Evolutionary conservation across 352 stramenopile species (phyloP).

Genomic region (Thraustotheca clavata): DNA sequence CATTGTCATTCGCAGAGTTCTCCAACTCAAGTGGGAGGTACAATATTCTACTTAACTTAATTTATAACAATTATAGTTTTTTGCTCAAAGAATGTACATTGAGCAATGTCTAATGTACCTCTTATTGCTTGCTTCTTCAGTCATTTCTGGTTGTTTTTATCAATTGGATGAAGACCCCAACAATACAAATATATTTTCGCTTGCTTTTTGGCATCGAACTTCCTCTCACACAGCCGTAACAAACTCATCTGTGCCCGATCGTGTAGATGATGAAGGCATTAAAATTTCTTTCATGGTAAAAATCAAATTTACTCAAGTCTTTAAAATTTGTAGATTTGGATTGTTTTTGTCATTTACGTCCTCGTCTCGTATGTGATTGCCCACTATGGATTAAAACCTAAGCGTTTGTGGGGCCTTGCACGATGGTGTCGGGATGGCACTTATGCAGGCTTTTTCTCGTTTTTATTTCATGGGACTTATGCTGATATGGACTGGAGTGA

Average conservation of each 20-base stretch:
- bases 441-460: constrained; percentile 1
- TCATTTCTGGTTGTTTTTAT: constrained; percentile 19
- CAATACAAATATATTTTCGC: neutral
- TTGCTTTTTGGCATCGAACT: neutral
- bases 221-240: neutral
- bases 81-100: constrained; percentile 19
- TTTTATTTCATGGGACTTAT: constrained; percentile 3
- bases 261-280: neutral
- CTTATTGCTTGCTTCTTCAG: constrained; percentile 8
- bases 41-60: neutral
- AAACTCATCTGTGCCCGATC: neutral
- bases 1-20: constrained; percentile 9
- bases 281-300: neutral
- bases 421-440: constrained; percentile 19
- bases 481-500: constrained; percentile 5
- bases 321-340: constrained; percentile 3
- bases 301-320: neutral
- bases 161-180: constrained; percentile 13
- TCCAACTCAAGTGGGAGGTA: constrained; percentile 23
- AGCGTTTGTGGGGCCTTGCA: constrained; percentile 10
- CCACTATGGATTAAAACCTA: constrained; percentile 17
- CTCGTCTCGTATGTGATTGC: constrained; percentile 5
- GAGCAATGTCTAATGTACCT: constrained; percentile 20
- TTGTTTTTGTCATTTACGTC: constrained; percentile 3
- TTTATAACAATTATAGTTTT: constrained; percentile 14